A percentile compares a stretch with the other conserved stretches of the same genome.
These are phyloP conservation scores for Podaxis sp. DNA, from an alignment of 768 basidiomycete genomes.

Conservation along the genomic window DNA sequence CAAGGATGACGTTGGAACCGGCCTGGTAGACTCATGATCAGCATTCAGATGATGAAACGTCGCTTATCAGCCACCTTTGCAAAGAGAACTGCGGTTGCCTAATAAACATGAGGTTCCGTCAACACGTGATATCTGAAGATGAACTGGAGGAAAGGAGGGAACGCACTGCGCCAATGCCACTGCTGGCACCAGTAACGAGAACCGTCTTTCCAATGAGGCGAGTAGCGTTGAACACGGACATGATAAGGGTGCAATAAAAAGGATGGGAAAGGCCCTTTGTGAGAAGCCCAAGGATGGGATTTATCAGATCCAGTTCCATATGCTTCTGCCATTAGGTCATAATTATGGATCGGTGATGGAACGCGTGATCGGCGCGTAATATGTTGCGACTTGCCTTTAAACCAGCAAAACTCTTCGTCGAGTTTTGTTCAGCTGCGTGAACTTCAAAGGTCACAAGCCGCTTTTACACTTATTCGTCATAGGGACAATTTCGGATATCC, in stretches of 20 bases:
- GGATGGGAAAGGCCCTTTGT: not conserved
- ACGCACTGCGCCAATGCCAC: constrained; percentile 86
- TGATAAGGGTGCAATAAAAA: constrained; percentile 24
- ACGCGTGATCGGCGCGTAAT: constrained; percentile 25
- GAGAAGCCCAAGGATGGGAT: constrained; percentile 9
- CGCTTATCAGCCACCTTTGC: constrained; percentile 62
- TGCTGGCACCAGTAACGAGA: constrained; percentile 86
- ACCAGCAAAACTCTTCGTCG: constrained; percentile 1
- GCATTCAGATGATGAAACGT: not conserved
- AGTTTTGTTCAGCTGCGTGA: not conserved
- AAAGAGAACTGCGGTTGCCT: constrained; percentile 89
- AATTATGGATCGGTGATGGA: constrained; percentile 12
- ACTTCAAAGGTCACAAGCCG: not conserved
- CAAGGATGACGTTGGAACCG: constrained; percentile 84
- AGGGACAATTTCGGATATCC: not conserved
- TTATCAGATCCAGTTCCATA: not conserved
- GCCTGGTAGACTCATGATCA: constrained; percentile 44
- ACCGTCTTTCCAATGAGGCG: constrained; percentile 84
- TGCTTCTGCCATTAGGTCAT: not conserved
- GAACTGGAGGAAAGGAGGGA: not conserved
- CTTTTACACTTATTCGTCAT: not conserved
- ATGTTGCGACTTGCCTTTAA: constrained; percentile 12
- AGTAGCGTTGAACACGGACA: constrained; percentile 82
- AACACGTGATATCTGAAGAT: not conserved
- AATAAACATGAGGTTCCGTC: not conserved